Base-by-base conservation (phyloP, 495 filamentous ascomycete species). In the Beverwykella pulmonaria region DNA sequence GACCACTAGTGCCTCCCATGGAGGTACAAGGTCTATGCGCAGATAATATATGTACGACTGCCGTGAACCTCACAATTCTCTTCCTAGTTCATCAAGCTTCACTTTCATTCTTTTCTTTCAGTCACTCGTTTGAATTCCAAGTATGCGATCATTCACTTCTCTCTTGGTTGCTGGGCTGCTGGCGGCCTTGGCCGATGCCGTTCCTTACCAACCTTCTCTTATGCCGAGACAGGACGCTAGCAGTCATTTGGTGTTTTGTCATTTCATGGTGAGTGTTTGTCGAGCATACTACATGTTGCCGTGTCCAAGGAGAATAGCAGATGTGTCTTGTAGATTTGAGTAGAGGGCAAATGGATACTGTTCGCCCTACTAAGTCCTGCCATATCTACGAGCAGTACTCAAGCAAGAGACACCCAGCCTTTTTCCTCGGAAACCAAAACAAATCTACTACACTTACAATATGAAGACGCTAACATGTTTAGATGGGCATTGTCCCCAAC, bases 251-350 rank as follows among this genome's bases (percentile, higher is more conserved):
- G 84, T 86, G 6, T 86, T 87, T 69, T 79, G 77, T 61, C 84
- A 87, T 71, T 87, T 86, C 71, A 86, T 86, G 82, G 84, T 85
- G 80, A 4, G 8, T 65, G 6, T 36, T 17, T 0, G n/a, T n/a
- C n/a, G n/a, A n/a, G n/a, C n/a, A n/a, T n/a, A n/a, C n/a, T n/a
- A n/a, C n/a, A n/a, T n/a, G n/a, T n/a, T n/a, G n/a, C n/a, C n/a
- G n/a, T n/a, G n/a, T n/a, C n/a, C n/a, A n/a, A n/a, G n/a, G n/a
- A n/a, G n/a, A n/a, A n/a, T n/a, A n/a, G n/a, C n/a, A n/a, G n/a
- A n/a, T n/a, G n/a, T n/a, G n/a, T n/a, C n/a, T n/a, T n/a, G n/a
- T n/a, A n/a, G n/a, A n/a, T n/a, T n/a, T n/a, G n/a, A n/a, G n/a
- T n/a, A n/a, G n/a, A n/a, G n/a, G n/a, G n/a, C n/a, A n/a, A n/a